Evolutionary conservation across 1,139 yeast genomes (phyloP), one percentile per base, ranked within the genome.

Genomic region (Zygoascus hellenicus): DNA sequence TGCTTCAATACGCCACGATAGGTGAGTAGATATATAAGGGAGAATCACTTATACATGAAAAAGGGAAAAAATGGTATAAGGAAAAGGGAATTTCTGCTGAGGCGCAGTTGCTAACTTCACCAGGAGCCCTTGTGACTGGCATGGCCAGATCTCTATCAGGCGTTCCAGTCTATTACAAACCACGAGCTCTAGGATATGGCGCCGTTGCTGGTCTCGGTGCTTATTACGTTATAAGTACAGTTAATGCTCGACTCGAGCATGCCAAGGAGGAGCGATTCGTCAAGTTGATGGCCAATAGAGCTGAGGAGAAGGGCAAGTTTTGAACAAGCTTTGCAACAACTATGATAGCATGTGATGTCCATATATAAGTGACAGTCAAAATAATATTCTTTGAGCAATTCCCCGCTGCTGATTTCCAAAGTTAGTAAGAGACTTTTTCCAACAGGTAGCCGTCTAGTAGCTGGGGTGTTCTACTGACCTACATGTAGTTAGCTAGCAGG

Each of bases 151-250:
- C 40, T 19, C 11, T 43, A n/a, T 5, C 41, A 15, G 46, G 46
- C 29, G 29, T 43, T 16, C 46, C 46, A 36, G 36, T 15, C 15
- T 43, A 43, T 36, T 29, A 43, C 13, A 36, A 36, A 9, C 46
- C 46, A 17, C 39, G 34, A 16, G 31, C 28, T 5, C 36, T 36
- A n/a, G 46, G 37, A 14, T 43, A 35, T 14, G 46, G 46, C 30
- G 46, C 46, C 13, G 37, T 36, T 15, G 46, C 46, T 10, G 46
- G 46, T 9, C 36, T 43, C 13, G 46, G 42, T 11, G 46, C 46
- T 9, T 43, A 31, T n/a, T 36, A 29, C 19, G 37, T 43, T 30
- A 43, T 43, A 17, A 28, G 36, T 3, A 29, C 46, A 13, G 26
- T 36, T 28, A 43, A 43, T 19, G 16, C 28, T 11, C 15, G 37